Evolutionary conservation across 2,329 filamentous ascomycete species (phyloP).

Genomic region (Lithohypha guttulata): DNA sequence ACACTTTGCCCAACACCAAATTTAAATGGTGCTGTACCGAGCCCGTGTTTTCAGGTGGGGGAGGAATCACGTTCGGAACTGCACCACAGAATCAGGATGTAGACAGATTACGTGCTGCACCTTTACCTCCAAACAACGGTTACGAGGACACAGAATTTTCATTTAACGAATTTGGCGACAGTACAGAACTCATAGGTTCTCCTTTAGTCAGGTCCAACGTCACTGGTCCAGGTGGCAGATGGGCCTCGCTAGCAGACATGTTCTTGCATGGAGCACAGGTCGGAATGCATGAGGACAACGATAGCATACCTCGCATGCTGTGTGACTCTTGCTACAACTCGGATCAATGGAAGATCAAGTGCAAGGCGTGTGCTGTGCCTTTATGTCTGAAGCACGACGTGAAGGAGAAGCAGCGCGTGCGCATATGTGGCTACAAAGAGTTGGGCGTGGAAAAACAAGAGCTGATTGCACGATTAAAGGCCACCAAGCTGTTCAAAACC

Average conservation of each 20-base stretch:
- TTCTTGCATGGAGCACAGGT: conserved; percentile 11
- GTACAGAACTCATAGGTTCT: neutral
- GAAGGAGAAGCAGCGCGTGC: conserved; percentile 40
- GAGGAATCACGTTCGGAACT: conserved; percentile 46
- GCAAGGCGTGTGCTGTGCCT: conserved; percentile 45
- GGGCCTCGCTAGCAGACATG: conserved; percentile 36
- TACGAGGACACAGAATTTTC: conserved; percentile 47
- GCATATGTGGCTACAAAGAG: conserved; percentile 48
- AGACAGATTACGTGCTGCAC: conserved; percentile 46
- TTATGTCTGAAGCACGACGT: conserved; percentile 52
- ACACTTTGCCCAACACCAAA: conserved; percentile 39
- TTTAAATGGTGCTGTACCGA: conserved; percentile 52
- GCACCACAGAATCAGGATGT: conserved; percentile 41
- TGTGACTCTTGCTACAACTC: conserved; percentile 48
- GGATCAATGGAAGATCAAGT: conserved; percentile 50
- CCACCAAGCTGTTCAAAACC: conserved; percentile 14
- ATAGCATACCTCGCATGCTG: conserved; percentile 38
- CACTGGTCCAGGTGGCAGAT: conserved; percentile 17
- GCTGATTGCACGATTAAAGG: conserved; percentile 21
- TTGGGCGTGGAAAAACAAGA: conserved; percentile 41
- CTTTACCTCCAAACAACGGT: conserved; percentile 43
- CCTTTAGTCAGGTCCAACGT: conserved; percentile 2
- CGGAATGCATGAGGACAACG: conserved; percentile 8
- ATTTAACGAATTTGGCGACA: conserved; percentile 27
- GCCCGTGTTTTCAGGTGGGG: conserved; percentile 49